A percentile compares a stretch with the other conserved stretches of the same genome.
phyloP scores from a whole-genome alignment of 202 grass and related monocot species.

The Schoenoplectus triqueter region DNA sequence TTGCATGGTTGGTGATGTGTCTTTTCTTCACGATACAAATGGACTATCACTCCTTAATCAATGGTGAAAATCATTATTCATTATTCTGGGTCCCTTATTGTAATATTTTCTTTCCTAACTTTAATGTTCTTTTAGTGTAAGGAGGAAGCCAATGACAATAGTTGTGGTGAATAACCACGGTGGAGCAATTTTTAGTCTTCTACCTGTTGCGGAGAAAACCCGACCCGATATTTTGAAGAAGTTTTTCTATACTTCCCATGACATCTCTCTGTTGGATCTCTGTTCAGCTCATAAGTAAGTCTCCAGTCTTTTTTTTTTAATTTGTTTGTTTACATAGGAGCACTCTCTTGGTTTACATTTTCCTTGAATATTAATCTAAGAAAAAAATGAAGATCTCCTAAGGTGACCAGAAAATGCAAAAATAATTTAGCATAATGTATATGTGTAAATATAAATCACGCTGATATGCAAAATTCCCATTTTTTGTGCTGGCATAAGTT shows the following conservation, averaged over 20 bases:
- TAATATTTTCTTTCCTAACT: conserved; percentile 40
- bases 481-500: neutral
- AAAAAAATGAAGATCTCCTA: neutral
- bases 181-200: conserved; percentile 95
- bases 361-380: conserved; percentile 9
- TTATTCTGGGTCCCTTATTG: neutral
- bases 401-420: conserved; percentile 3
- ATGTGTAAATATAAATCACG: neutral
- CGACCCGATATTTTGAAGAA: conserved; percentile 67
- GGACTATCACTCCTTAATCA: conserved; percentile 85
- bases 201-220: conserved; percentile 71
- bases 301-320: neutral
- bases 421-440: neutral
- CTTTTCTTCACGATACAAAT: conserved; percentile 98
- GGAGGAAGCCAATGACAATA: conserved; percentile 77
- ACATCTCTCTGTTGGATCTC: conserved; percentile 73
- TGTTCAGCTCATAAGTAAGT: conserved; percentile 90
- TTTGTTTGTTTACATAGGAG: neutral
- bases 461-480: neutral
- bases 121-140: conserved; percentile 58
- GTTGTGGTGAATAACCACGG: conserved; percentile 96
- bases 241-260: conserved; percentile 84
- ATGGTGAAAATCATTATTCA: conserved; percentile 49
- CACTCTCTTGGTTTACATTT: neutral
- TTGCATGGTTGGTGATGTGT: conserved; percentile 92